A percentile compares a stretch with the other conserved stretches of the same genome.
Conservation (phyloP, 2,329 filamentous ascomycete species). For the Periglandula ipomoeae region DNA sequence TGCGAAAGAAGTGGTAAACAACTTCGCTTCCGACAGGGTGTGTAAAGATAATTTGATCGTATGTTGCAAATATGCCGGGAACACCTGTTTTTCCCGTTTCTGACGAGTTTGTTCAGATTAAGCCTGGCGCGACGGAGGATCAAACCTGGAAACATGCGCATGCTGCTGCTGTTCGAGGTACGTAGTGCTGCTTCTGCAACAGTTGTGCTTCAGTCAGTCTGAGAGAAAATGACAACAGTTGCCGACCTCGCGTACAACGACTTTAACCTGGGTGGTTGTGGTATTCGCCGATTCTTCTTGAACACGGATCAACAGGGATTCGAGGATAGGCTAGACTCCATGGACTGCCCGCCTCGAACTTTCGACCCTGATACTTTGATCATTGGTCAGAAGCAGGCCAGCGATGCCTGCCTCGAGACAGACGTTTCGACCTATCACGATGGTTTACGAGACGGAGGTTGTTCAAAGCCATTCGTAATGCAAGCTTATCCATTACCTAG, state of each 20-base stretch:
- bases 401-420: background rate
- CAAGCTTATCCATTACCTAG: background rate
- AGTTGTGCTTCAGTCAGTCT: background rate
- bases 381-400: background rate
- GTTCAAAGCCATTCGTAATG: background rate
- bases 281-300: background rate
- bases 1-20: slow-evolving; percentile 40
- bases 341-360: background rate
- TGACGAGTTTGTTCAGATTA: slow-evolving; percentile 3
- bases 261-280: background rate
- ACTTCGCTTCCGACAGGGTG: slow-evolving; percentile 37
- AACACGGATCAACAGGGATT: background rate
- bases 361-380: background rate
- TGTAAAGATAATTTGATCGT: slow-evolving; percentile 5
- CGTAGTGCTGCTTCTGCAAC: background rate
- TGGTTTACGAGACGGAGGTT: background rate
- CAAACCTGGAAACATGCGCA: background rate
- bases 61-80: background rate
- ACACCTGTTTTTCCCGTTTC: background rate
- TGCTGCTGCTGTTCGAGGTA: background rate
- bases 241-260: slow-evolving; percentile 5
- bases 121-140: background rate
- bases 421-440: background rate
- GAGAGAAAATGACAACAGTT: background rate
- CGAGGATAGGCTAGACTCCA: background rate